phyloP scores from a whole-genome alignment of 78 protist species.

The Dictyostelium brefeldianum region DNA sequence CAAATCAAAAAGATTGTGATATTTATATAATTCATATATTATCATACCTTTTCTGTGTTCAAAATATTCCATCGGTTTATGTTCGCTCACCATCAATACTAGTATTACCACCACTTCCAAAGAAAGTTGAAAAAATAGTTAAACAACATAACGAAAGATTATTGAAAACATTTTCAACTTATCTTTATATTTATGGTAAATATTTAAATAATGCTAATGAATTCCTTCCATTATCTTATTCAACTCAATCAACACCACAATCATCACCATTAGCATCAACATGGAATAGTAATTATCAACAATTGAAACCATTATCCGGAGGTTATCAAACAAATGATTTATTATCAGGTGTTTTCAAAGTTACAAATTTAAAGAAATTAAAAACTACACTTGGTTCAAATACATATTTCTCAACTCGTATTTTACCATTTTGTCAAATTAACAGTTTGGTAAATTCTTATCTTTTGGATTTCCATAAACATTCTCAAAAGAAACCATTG shows the following conservation, averaged over 20 bases:
- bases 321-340: not conserved
- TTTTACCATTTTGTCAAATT: constrained; percentile 18
- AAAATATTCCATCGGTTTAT: not conserved
- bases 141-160: not conserved
- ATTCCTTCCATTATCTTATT: not conserved
- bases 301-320: not conserved
- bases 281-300: not conserved
- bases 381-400: not conserved
- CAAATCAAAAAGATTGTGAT: constrained; percentile 6
- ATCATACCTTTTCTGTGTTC: constrained; percentile 8
- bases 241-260: not conserved
- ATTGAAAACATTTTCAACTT: not conserved
- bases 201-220: not conserved
- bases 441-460: not conserved
- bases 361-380: not conserved
- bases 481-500: constrained; percentile 16
- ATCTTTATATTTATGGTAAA: not conserved
- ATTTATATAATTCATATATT: not conserved
- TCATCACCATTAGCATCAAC: not conserved
- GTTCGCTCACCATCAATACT: not conserved
- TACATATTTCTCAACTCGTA: not conserved
- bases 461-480: constrained; percentile 40
- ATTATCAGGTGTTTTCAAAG: constrained; percentile 5
- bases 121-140: not conserved
- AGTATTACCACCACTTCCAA: not conserved